Evolutionary conservation across 2,329 filamentous ascomycete genomes (phyloP).

Genomic region (Phaeosphaeria sp.): DNA sequence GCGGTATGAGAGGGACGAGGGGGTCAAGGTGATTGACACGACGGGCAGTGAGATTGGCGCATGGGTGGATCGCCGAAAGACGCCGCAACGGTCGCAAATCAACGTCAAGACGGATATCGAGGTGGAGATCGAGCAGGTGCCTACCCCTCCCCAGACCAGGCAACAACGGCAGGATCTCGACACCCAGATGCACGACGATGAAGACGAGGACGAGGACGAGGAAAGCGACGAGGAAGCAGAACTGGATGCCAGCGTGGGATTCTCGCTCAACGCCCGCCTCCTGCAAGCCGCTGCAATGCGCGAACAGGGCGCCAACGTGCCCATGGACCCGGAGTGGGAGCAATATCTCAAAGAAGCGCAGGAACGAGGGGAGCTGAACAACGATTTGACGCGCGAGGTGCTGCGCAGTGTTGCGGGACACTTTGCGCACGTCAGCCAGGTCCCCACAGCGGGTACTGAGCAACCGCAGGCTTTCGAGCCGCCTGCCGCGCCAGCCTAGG

Average conservation of each 20-base stretch:
- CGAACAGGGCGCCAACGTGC: conserved; percentile 64
- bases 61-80: conserved; percentile 60
- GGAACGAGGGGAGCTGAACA: conserved; percentile 61
- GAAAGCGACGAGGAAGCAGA: conserved; percentile 47
- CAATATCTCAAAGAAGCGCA: conserved; percentile 76
- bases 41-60: conserved; percentile 71
- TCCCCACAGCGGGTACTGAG: conserved; percentile 6
- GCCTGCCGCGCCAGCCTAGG: conserved; percentile 18
- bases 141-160: conserved; percentile 16
- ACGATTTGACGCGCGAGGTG: conserved; percentile 41
- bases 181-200: conserved; percentile 51
- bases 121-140: conserved; percentile 47
- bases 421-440: conserved; percentile 32
- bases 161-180: conserved; percentile 37
- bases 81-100: conserved; percentile 33
- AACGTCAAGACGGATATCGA: conserved; percentile 53
- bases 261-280: conserved; percentile 67
- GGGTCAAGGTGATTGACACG: conserved; percentile 73
- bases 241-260: conserved; percentile 62
- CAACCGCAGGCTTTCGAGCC: conserved; percentile 9
- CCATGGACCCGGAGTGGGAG: conserved; percentile 76
- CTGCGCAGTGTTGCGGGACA: conserved; percentile 40
- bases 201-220: conserved; percentile 49
- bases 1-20: conserved; percentile 78
- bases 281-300: conserved; percentile 68